Evolutionary conservation across 441 rosid species (phyloP).

Genomic region (Dalechampia spathulata): DNA sequence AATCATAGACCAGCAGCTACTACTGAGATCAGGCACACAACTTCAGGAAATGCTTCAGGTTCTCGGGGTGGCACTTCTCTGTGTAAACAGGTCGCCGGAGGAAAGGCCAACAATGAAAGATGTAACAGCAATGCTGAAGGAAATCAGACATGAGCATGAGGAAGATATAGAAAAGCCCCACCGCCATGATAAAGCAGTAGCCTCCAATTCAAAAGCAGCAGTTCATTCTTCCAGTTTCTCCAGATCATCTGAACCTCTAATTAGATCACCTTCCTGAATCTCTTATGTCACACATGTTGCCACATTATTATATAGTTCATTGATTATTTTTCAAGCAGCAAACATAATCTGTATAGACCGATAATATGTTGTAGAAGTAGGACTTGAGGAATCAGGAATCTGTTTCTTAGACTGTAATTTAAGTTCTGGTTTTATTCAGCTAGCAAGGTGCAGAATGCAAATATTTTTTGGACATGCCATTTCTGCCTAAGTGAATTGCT

Average conservation of each 20-base stretch:
- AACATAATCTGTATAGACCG: slow-evolving; percentile 25
- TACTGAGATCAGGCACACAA: slow-evolving; percentile 44
- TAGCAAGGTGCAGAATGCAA: not conserved
- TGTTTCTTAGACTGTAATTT: slow-evolving; percentile 11
- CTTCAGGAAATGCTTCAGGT: slow-evolving; percentile 85
- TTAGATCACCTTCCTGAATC: slow-evolving; percentile 37
- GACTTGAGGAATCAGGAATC: slow-evolving; percentile 9
- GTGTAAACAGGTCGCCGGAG: slow-evolving; percentile 59
- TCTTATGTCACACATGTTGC: slow-evolving; percentile 9
- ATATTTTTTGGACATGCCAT: not conserved
- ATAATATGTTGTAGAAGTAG: slow-evolving; percentile 14
- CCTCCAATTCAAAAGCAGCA: slow-evolving; percentile 24
- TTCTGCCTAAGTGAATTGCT: slow-evolving; percentile 1
- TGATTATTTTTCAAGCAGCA: slow-evolving; percentile 22
- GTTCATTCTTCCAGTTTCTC: slow-evolving; percentile 59
- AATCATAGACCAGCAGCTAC: slow-evolving; percentile 59
- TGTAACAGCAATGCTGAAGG: slow-evolving; percentile 72
- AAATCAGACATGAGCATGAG: slow-evolving; percentile 52
- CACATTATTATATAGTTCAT: slow-evolving; percentile 16
- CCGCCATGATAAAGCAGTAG: slow-evolving; percentile 23
- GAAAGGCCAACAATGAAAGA: slow-evolving; percentile 92
- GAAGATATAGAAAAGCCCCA: slow-evolving; percentile 46
- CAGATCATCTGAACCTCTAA: slow-evolving; percentile 55
- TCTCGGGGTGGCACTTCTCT: slow-evolving; percentile 80
- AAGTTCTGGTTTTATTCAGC: slow-evolving; percentile 12